These are phyloP conservation scores for Kalanchoe fedtschenkoi DNA, from an alignment of 164 flowering plant species.

Conservation along the genomic window DNA sequence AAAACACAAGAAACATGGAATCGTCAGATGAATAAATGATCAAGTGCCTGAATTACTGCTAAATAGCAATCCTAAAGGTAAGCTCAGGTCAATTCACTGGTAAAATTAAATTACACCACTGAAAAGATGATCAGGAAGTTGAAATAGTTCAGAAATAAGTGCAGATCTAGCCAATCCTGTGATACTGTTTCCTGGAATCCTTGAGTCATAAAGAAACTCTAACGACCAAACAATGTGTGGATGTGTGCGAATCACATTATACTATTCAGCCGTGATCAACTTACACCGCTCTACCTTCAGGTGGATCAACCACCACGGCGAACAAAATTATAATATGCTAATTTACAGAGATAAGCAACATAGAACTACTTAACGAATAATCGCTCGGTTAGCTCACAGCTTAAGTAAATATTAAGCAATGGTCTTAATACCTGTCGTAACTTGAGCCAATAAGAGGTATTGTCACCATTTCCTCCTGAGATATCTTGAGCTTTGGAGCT, in stretches of 20 bases:
- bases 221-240: no score
- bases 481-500: slow-evolving; percentile 90
- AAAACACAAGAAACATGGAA: slow-evolving; percentile 2
- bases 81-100: not conserved
- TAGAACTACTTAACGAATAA: no score
- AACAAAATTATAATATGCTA: no score
- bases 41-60: not conserved
- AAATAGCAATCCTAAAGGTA: no score
- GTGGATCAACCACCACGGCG: no score
- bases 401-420: not conserved
- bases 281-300: no score
- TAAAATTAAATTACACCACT: not conserved
- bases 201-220: not conserved
- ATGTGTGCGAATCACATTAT: not conserved
- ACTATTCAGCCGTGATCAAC: not conserved
- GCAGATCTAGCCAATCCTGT: no score
- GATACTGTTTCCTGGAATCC: no score
- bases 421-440: slow-evolving; percentile 60
- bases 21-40: not conserved
- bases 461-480: slow-evolving; percentile 91
- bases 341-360: no score
- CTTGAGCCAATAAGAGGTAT: slow-evolving; percentile 78
- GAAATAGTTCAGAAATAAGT: no score
- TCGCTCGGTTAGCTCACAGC: no score
- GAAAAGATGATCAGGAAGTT: no score